Base-by-base conservation (phyloP, 2,329 filamentous ascomycete genomes). In the Fusarium metavorans region DNA sequence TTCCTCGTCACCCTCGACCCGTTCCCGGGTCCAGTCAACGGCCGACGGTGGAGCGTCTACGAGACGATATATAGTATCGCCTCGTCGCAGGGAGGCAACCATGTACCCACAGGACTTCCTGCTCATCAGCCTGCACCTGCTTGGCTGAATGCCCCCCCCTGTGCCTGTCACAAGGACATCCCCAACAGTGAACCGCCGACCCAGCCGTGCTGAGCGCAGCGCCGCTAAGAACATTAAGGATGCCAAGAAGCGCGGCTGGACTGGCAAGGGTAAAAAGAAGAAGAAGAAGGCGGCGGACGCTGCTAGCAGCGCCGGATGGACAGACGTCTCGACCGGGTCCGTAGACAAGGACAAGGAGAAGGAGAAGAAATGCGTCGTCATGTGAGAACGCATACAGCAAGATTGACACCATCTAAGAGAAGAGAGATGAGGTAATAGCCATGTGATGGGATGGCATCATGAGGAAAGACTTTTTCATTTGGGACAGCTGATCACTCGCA, bases 221-320 rank as follows among this genome's bases (percentile, higher is more conserved):
- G 90, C 90, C 7, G 87, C 89, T 11, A 91, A 89, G 81, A 92
- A 92, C 74, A 89, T 92, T 32, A 85, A 87, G 20, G 90, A 92
- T 70, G 90, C 90, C 2, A 90, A 87, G 82, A 86, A 85, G 75
- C 85, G 85, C 35, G 90, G 90, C 1, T 92, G 90, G 89, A 85
- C 81, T 41, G 82, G 84, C 67, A 82, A 84, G 73, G 73, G 73
- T 66, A 84, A 80, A 70, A 86, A 84, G 75, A 82, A 82, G 59
- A 85, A 81, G 70, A 83, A 82, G 76, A 82, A 82, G 64, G 85
- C 64, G 74, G 78, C 48, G 52, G 87, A 88, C 67, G 82, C 79
- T 10, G 82, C 80, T 41, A 88, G 85, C 76, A 85, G 81, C 71
- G 83, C 84, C 10, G 87, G 84, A 20, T 90, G 88, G 89, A 90